Evolutionary conservation across 371 early-diverging fungal species (phyloP).

Genomic region (Synchytrium microbalum): DNA sequence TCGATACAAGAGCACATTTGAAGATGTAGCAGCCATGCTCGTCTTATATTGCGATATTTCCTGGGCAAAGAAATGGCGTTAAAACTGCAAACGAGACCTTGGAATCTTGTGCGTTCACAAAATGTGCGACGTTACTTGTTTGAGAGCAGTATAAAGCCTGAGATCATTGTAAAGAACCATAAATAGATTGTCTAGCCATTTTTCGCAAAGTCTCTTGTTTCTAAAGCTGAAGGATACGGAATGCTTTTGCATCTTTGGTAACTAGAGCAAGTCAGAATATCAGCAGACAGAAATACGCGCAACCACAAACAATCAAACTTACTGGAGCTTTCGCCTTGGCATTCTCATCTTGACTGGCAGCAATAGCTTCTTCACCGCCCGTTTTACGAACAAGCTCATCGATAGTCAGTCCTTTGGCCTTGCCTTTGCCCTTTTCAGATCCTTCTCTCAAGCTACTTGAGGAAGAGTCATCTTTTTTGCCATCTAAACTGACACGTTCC

Average conservation of each 20-base stretch:
- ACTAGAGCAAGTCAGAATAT: conserved; percentile 5
- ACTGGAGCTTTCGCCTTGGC: conserved; percentile 7
- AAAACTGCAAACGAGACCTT: neutral
- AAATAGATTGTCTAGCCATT: conserved; percentile 96
- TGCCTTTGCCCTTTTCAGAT: conserved; percentile 4
- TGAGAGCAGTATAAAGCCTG: conserved; percentile 72
- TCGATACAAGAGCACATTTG: conserved; percentile 65
- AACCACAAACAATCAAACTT: neutral
- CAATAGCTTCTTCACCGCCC: conserved; percentile 23
- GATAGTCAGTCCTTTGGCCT: conserved; percentile 23
- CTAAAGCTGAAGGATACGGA: conserved; percentile 49
- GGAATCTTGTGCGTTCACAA: too few species aligned
- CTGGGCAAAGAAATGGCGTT: conserved; percentile 10
- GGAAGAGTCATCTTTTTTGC: conserved; percentile 1
- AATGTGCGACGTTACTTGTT: too few species aligned
- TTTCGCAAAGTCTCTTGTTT: conserved; percentile 93
- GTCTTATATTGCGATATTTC: conserved; percentile 36
- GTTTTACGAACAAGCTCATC: conserved; percentile 36
- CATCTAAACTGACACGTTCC: conserved; percentile 27
- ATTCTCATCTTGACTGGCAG: conserved; percentile 7
- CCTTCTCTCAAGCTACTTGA: neutral
- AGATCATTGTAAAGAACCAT: conserved; percentile 95
- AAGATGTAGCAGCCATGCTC: conserved; percentile 37
- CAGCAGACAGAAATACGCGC: conserved; percentile 10
- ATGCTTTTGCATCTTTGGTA: conserved; percentile 27